phyloP scores from a whole-genome alignment of 306 rosid species.

The Cucurbita argyrosperma region DNA sequence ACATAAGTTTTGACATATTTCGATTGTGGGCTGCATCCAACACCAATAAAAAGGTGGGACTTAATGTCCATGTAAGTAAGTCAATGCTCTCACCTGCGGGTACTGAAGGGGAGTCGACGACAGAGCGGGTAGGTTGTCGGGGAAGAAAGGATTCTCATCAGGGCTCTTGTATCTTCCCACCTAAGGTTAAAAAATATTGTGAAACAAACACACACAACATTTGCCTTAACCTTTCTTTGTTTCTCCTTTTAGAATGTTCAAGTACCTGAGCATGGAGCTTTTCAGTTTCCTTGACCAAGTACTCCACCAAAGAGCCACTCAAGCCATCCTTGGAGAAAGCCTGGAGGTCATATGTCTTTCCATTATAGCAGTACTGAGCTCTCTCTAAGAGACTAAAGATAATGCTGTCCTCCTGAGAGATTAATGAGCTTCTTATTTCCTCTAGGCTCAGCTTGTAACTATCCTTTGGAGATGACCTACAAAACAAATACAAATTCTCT shows the following conservation, averaged over 20 bases:
- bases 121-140: slow-evolving; percentile 25
- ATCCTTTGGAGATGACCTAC: not conserved
- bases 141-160: slow-evolving; percentile 55
- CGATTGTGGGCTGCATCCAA: too few species aligned
- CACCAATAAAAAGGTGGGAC: not conserved
- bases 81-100: slow-evolving; percentile 29
- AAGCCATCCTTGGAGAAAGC: slow-evolving; percentile 38
- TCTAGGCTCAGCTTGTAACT: slow-evolving; percentile 10
- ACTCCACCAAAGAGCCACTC: slow-evolving; percentile 48
- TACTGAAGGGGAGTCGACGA: slow-evolving; percentile 47
- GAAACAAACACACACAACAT: slow-evolving; percentile 3
- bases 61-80: not conserved
- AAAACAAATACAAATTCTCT: not conserved
- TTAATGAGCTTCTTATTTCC: slow-evolving; percentile 31
- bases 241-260: not conserved
- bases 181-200: slow-evolving; percentile 18
- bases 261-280: slow-evolving; percentile 55
- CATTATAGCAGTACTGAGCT: slow-evolving; percentile 39
- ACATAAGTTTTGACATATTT: too few species aligned
- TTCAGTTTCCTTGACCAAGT: slow-evolving; percentile 48
- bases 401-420: slow-evolving; percentile 54
- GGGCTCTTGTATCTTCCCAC: slow-evolving; percentile 61
- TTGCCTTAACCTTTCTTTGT: not conserved
- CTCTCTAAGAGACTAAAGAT: slow-evolving; percentile 53
- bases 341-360: slow-evolving; percentile 28